phyloP scores from a whole-genome alignment of 176 grass and related monocot genomes.

The Echinochloa phyllopogon region DNA sequence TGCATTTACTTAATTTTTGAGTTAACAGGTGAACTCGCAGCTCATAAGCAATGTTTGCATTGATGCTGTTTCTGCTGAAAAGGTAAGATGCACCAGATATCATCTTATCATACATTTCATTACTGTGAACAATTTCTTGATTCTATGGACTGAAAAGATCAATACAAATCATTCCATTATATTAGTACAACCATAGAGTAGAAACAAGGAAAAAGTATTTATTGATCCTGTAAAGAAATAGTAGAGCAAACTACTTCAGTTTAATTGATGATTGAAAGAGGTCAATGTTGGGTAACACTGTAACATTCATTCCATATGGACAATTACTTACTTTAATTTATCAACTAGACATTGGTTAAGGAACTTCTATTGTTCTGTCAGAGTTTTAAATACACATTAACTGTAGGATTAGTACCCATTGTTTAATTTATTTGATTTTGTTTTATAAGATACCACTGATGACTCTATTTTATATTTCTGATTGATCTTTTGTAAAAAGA shows the following conservation, averaged over 20 bases:
- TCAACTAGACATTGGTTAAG: background rate
- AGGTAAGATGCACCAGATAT: slow-evolving; percentile 55
- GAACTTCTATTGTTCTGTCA: background rate
- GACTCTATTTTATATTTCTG: background rate
- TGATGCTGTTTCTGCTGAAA: slow-evolving; percentile 91
- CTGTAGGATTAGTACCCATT: background rate
- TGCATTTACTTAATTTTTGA: background rate
- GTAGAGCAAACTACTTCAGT: background rate
- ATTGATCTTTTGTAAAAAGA: background rate
- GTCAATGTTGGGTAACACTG: background rate
- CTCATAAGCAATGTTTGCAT: slow-evolving; percentile 94
- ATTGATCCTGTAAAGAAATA: background rate
- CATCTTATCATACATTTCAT: slow-evolving; percentile 1
- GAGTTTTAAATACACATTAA: slow-evolving; percentile 4
- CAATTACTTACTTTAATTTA: background rate
- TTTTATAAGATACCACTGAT: background rate
- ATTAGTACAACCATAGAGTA: background rate
- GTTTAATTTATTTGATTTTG: slow-evolving; percentile 19
- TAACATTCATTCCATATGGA: background rate
- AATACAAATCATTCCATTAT: background rate
- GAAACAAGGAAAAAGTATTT: background rate
- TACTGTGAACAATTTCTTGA: background rate
- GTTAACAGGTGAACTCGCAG: slow-evolving; percentile 84
- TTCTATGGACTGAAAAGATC: background rate
- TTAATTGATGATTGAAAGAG: background rate